Percentiles rank a stretch among this genome's conserved stretches.
These are phyloP conservation scores for Ogataea hybrid DNA, from an alignment of 1,139 yeast genomes.

Conservation along the genomic window DNA sequence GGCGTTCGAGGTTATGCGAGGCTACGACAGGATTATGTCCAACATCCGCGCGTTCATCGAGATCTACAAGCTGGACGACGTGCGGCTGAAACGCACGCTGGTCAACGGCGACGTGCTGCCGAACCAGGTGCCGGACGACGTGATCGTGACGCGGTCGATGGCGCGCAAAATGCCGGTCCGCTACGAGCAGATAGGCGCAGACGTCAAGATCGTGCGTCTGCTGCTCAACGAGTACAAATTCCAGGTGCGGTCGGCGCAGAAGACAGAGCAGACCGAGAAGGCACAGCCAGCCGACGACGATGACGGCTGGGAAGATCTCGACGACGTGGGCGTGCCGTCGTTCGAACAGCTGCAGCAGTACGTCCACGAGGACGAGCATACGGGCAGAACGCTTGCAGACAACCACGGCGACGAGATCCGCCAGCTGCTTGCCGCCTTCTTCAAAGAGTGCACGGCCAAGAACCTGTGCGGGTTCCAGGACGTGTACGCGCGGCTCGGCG, in stretches of 20 bases:
- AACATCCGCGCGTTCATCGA: slow-evolving; percentile 71
- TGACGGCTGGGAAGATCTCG: slow-evolving; percentile 85
- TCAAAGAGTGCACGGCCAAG: slow-evolving; percentile 58
- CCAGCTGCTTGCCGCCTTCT: slow-evolving; percentile 53
- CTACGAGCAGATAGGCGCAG: slow-evolving; percentile 65
- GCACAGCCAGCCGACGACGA: slow-evolving; percentile 50
- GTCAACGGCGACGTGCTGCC: slow-evolving; percentile 82
- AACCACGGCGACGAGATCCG: slow-evolving; percentile 37
- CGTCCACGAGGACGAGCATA: slow-evolving; percentile 36
- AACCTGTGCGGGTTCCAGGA: slow-evolving; percentile 53
- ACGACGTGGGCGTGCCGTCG: slow-evolving; percentile 58
- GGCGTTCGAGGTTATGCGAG: slow-evolving; percentile 77
- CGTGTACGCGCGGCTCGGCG: slow-evolving; percentile 51
- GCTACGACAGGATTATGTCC: slow-evolving; percentile 68
- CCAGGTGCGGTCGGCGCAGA: slow-evolving; percentile 49
- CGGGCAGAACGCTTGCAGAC: slow-evolving; percentile 6
- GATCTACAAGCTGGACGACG: slow-evolving; percentile 58
- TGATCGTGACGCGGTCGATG: slow-evolving; percentile 83
- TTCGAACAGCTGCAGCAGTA: slow-evolving; percentile 58
- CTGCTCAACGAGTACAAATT: slow-evolving; percentile 66
- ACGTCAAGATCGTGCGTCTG: slow-evolving; percentile 69
- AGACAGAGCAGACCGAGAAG: slow-evolving; percentile 23
- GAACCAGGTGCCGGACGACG: slow-evolving; percentile 45
- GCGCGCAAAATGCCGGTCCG: slow-evolving; percentile 63
- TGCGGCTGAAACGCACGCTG: slow-evolving; percentile 45